A percentile compares a stretch with the other conserved stretches of the same genome.
These are phyloP conservation scores for Miscanthus lutarioriparius DNA, from an alignment of 176 grass and related monocot species.

Conservation along the genomic window DNA sequence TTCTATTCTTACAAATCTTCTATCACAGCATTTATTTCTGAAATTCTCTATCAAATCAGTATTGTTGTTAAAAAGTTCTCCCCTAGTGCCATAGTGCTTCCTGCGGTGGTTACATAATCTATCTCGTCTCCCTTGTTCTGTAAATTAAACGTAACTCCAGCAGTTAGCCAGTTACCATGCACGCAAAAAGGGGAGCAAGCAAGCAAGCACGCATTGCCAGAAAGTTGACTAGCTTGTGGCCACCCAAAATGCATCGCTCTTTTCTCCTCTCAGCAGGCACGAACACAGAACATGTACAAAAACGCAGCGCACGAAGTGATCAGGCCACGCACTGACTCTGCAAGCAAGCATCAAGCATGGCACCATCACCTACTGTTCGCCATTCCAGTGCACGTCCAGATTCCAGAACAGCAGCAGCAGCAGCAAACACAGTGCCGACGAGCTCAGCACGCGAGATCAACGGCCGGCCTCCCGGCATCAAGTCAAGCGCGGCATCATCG, in stretches of 20 bases:
- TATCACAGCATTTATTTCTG: too few relatives aligned
- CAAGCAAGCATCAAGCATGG: neutral
- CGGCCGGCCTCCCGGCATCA: neutral
- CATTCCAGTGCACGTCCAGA: neutral
- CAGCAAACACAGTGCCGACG: neutral
- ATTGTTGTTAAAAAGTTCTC: too few relatives aligned
- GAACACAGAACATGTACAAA: neutral
- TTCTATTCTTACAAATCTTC: too few relatives aligned
- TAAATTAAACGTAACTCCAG: neutral
- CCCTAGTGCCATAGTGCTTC: too few relatives aligned
- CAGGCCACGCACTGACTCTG: neutral
- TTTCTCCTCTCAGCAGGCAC: neutral
- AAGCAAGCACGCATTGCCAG: neutral
- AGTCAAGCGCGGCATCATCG: slow-evolving; percentile 24
- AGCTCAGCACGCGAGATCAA: neutral
- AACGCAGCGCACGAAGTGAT: neutral
- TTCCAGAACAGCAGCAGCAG: neutral
- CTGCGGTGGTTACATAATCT: neutral
- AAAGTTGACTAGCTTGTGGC: slow-evolving; percentile 4
- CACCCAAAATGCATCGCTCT: neutral
- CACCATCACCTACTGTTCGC: neutral
- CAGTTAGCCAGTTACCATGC: neutral
- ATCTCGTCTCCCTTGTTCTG: neutral
- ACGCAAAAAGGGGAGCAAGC: neutral
- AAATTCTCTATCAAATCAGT: too few relatives aligned